phyloP scores from a whole-genome alignment of 352 stramenopile species.

The Globisporangium sylvaticum region DNA sequence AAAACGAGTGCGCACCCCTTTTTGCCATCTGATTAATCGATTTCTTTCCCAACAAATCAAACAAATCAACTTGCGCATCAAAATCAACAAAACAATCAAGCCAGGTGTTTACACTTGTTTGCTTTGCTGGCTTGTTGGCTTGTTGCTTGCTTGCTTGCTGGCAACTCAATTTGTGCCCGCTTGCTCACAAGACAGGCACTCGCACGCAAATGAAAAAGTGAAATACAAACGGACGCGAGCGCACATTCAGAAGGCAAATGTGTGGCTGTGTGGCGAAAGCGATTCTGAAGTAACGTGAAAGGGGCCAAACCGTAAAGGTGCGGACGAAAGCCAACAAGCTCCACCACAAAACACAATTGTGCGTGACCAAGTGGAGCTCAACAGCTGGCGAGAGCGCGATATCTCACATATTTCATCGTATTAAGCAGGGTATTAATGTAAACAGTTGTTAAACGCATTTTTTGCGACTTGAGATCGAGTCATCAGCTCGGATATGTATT shows the following conservation, averaged over 20 bases:
- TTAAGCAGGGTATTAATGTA: background rate
- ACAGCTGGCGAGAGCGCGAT: background rate
- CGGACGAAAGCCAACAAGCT: background rate
- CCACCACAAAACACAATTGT: background rate
- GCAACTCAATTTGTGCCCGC: background rate
- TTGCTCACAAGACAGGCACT: background rate
- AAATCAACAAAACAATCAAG: constrained; percentile 12
- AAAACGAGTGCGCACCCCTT: background rate
- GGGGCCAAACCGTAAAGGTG: background rate
- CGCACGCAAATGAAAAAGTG: background rate
- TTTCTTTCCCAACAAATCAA: background rate
- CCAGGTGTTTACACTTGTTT: background rate
- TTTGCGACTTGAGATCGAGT: background rate
- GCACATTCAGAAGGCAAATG: background rate
- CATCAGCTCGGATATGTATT: background rate
- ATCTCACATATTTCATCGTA: background rate
- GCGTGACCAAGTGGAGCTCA: background rate
- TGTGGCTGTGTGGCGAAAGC: background rate
- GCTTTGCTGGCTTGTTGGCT: background rate
- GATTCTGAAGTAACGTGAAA: background rate
- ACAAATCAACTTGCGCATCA: background rate
- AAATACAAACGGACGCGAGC: background rate
- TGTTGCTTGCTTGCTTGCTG: background rate
- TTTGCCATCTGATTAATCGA: constrained; percentile 8
- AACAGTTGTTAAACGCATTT: background rate